Base-by-base conservation (phyloP, 176 grass and related monocot genomes). In the Rhynchospora pubera region DNA sequence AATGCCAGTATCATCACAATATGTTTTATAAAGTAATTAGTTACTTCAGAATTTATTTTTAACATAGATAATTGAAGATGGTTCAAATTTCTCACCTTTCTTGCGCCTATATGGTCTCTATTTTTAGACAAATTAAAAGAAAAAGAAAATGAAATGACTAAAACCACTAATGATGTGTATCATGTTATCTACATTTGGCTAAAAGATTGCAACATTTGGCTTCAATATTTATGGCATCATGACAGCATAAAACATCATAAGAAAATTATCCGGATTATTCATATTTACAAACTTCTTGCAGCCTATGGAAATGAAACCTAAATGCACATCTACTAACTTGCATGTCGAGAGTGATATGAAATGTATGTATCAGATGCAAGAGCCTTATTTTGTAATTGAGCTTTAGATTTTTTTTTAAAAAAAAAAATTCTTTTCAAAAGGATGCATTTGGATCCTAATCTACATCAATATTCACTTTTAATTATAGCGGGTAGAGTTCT, bases 1-100 rank as follows among this genome's bases (percentile, higher is more conserved):
- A 39, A 87, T 56, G 22, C 59, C 62, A 9, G 53, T 16, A 66
- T 14, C 59, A 85, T 62, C 1, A 68, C 70, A 80, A 84, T 62
- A 80, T 88, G 42, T 51, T 55, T 10, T 55, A 12, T 12, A 11
- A 9, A 82, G 23, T 23, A 58, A 51, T 44, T 45, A 45, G 32
- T n/a, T 23, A 61, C n/a, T 8, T 61, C 19, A 61, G 19, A 23
- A 68, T 68, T 68, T 43, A 39, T 61, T 18, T n/a, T 68, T 68
- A 68, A 69, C 8, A 69, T 45, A 69, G 62, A 34, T 65, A 65
- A 11, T n/a, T 44, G 65, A 69, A 44, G 39, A 44, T 5, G 16
- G 34, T 69, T 69, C 30, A 42, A 68, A 18, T 16, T 30, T 15
- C 43, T 42, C 26, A 22, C 12, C 43, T 42, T 68, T 16, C 16